Percentiles rank a stretch among this genome's conserved stretches.
Evolutionary conservation across 2,329 filamentous ascomycete genomes (phyloP).

Genomic region (Diplodia corticola): DNA sequence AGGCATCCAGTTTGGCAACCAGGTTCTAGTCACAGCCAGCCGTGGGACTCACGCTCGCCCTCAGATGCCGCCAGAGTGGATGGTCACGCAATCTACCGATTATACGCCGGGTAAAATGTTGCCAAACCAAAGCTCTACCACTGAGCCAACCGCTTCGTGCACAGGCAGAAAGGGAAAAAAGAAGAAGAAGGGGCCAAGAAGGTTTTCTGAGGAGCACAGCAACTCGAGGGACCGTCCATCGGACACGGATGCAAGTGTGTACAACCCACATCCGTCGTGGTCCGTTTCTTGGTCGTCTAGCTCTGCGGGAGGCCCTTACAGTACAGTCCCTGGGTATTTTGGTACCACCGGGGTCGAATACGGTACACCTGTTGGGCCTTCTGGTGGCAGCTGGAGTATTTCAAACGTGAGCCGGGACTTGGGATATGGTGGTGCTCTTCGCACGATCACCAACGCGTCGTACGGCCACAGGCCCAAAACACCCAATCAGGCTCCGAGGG

Average conservation of each 20-base stretch:
- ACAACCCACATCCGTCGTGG: not conserved
- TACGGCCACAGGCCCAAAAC: not conserved
- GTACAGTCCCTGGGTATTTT: not conserved
- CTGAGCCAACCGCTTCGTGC: not conserved
- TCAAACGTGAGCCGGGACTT: not conserved
- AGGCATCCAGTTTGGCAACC: not conserved
- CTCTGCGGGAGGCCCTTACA: not conserved
- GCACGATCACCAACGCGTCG: not conserved
- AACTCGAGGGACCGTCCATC: not conserved
- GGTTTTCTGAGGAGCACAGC: not conserved
- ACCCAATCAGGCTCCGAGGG: not conserved
- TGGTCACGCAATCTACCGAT: not conserved
- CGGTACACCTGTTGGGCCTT: not conserved
- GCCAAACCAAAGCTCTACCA: not conserved
- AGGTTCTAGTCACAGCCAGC: not conserved
- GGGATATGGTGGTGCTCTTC: not conserved
- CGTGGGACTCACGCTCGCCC: not conserved
- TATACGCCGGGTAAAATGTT: not conserved
- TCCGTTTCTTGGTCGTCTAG: not conserved
- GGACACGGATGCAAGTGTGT: not conserved
- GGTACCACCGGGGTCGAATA: not conserved
- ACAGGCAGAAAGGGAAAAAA: not conserved
- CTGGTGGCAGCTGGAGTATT: not conserved
- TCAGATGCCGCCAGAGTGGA: constrained; percentile 5
- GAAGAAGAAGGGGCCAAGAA: not conserved